Conservation (phyloP, 2,329 filamentous ascomycete genomes). For the Fusarium pseudocircinatum region DNA sequence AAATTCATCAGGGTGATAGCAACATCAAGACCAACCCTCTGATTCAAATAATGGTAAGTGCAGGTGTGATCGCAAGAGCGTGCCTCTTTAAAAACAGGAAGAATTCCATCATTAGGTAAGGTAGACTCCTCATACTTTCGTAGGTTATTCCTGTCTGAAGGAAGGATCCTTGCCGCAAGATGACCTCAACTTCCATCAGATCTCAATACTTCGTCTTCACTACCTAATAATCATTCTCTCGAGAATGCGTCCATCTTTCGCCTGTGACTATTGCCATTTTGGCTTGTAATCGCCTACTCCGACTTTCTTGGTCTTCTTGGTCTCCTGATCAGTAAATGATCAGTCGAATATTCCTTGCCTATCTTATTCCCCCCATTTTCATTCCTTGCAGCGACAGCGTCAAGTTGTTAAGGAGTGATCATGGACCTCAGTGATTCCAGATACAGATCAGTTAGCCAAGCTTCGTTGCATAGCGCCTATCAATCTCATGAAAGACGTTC, state of each 20-base stretch:
- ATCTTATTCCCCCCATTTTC: conserved; percentile 21
- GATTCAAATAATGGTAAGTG: background rate
- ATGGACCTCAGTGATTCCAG: conserved; percentile 46
- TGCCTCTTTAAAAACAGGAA: background rate
- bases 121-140: background rate
- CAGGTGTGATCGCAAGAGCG: conserved; percentile 1
- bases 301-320: conserved; percentile 38
- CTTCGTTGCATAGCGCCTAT: conserved; percentile 50
- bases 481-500: conserved; percentile 38
- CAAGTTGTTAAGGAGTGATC: conserved; percentile 8
- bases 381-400: conserved; percentile 3
- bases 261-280: conserved; percentile 32
- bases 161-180: background rate
- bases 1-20: background rate
- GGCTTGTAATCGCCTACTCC: conserved; percentile 30
- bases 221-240: conserved; percentile 10
- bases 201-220: background rate
- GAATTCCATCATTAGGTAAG: background rate
- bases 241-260: conserved; percentile 27
- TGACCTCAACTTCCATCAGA: background rate
- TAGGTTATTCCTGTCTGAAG: background rate
- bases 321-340: conserved; percentile 29
- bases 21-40: background rate
- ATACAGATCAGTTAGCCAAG: conserved; percentile 53
- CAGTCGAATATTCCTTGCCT: conserved; percentile 33